Conservation (phyloP, 1,284 basidiomycete species). For the Heterobasidion irregulare region DNA sequence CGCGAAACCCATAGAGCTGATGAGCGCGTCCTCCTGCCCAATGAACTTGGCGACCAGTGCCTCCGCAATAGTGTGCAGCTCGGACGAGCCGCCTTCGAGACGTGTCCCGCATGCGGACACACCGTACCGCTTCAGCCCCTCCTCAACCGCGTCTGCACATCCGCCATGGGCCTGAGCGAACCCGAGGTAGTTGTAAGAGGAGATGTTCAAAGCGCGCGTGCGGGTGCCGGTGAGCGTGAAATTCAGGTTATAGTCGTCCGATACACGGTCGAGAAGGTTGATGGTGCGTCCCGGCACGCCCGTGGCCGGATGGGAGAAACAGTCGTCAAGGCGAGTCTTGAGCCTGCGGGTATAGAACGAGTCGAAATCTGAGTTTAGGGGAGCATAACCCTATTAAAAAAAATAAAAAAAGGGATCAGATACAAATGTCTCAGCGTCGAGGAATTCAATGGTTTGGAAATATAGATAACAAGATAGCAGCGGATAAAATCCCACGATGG, state of each 20-base stretch:
- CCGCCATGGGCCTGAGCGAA: slow-evolving; percentile 93
- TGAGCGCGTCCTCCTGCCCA: slow-evolving; percentile 82
- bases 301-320: slow-evolving; percentile 90
- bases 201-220: slow-evolving; percentile 92
- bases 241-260: slow-evolving; percentile 77
- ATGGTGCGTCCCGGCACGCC: slow-evolving; percentile 96
- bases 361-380: slow-evolving; percentile 97
- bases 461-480: slow-evolving; percentile 1
- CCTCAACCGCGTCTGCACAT: slow-evolving; percentile 90
- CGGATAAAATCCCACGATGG: not conserved
- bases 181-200: slow-evolving; percentile 99
- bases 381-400: slow-evolving; percentile 83
- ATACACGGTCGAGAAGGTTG: slow-evolving; percentile 77
- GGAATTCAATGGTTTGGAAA: not conserved
- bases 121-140: slow-evolving; percentile 72
- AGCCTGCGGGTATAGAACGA: slow-evolving; percentile 98
- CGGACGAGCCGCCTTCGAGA: slow-evolving; percentile 78
- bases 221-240: slow-evolving; percentile 74
- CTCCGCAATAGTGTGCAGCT: slow-evolving; percentile 81
- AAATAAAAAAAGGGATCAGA: slow-evolving; percentile 3
- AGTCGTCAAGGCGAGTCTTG: slow-evolving; percentile 92
- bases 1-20: slow-evolving; percentile 96
- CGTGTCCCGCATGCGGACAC: slow-evolving; percentile 73
- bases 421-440: not conserved
- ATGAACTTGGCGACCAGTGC: slow-evolving; percentile 86